Base-by-base conservation (phyloP, 805 yeast species). In the Ogataea wickerhamii region DNA sequence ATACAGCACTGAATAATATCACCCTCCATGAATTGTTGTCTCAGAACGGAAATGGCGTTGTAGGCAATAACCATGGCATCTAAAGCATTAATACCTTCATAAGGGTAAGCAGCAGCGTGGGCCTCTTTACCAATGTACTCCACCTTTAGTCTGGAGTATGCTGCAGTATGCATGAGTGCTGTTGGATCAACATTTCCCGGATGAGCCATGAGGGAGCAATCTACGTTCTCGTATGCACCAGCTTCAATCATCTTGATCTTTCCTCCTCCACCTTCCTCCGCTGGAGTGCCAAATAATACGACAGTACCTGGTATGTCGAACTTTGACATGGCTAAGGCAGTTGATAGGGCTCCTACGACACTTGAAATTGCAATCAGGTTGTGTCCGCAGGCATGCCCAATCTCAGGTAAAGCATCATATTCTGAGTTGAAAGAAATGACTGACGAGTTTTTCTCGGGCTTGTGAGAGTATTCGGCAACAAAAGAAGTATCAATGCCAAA, bases 381-480 rank as follows among this genome's bases (percentile, higher is more conserved):
- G 34, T 56, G 61, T 16, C 61, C 61, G 40, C 61, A 56, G 4
- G 58, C 58, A 45, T 56, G 61, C 4, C 61, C 61, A 37, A 54
- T 50, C 12, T 39, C 50, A 5, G 61, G 61, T 11, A 56, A 34
- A 3, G 61, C 60, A 32, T 55, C 61, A 36, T 45, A 52, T 38
- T 56, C 61, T 10, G 58, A 51, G 37, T 55, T 56, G 36, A 44
- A 49, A 7, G 55, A 50, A 10, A 54, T 40, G 17, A 54, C 52
- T 3, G 52, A 18, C 2, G 51, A 18, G 16, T 43, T 38, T 8
- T 32, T 20, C 21, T 36, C 43, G 12, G 44, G 38, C 18, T 40
- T 40, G 27, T 39, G 30, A 11, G 43, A 25, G 35, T 38, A 52
- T 14, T 34, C 47, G 19, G 50, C 49, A 4, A 36, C 37, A 37